phyloP scores from a whole-genome alignment of 495 filamentous ascomycete genomes.

The Talaromyces wortmannii region DNA sequence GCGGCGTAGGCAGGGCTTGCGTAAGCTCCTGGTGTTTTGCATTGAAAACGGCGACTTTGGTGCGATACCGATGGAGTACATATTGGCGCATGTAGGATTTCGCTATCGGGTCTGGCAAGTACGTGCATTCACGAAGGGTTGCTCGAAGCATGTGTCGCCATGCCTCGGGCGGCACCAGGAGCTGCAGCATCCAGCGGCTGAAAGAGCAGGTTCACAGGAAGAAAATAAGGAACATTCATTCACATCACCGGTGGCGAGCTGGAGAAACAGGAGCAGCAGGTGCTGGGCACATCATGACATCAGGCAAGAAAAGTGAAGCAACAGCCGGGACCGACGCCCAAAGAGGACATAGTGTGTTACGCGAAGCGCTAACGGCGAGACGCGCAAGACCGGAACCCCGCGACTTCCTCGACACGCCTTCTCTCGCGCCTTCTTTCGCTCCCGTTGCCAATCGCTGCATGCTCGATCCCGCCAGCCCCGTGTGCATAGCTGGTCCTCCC shows the following conservation, averaged over 20 bases:
- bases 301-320: not conserved
- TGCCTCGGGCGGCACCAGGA: slow-evolving; percentile 16
- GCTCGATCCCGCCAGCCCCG: too few relatives aligned
- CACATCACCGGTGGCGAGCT: too few relatives aligned
- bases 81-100: slow-evolving; percentile 51
- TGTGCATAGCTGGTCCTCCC: too few relatives aligned
- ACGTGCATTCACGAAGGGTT: slow-evolving; percentile 76
- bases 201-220: not conserved
- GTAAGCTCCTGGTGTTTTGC: not conserved
- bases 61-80: slow-evolving; percentile 51
- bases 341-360: slow-evolving; percentile 19
- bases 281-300: slow-evolving; percentile 7
- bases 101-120: slow-evolving; percentile 70
- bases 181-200: slow-evolving; percentile 1
- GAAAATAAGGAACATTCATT: slow-evolving; percentile 1
- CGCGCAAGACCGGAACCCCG: slow-evolving; percentile 23
- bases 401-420: slow-evolving; percentile 19
- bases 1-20: not conserved
- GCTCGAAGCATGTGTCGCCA: slow-evolving; percentile 64
- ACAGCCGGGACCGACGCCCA: slow-evolving; percentile 1
- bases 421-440: not conserved
- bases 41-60: not conserved
- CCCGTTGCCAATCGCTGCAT: too few relatives aligned
- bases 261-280: too few relatives aligned
- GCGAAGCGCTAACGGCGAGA: slow-evolving; percentile 18